phyloP scores from a whole-genome alignment of 2,329 filamentous ascomycete genomes.

The Falciphora oryzae region DNA sequence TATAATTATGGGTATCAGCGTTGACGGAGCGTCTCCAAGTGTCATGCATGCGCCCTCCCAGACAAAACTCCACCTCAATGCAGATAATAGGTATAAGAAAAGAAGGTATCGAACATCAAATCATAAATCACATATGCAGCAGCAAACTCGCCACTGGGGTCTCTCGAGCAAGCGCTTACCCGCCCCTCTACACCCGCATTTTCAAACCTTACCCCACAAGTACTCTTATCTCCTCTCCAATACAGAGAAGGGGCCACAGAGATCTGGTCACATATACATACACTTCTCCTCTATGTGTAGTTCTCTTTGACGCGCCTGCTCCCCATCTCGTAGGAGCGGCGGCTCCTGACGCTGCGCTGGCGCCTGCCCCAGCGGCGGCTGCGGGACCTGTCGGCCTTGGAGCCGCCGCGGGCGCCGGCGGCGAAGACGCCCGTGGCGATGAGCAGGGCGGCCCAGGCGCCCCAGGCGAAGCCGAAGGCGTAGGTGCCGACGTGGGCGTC shows the following conservation, averaged over 20 bases:
- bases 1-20: background rate
- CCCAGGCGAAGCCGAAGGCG: conserved; percentile 75
- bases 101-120: background rate
- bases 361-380: conserved; percentile 34
- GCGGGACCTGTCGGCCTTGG: conserved; percentile 20
- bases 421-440: conserved; percentile 64
- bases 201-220: background rate
- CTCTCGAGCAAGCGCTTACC: no score
- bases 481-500: conserved; percentile 58
- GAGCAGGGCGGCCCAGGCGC: conserved; percentile 59
- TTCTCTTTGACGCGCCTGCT: conserved; percentile 62
- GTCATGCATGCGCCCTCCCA: background rate
- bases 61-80: background rate
- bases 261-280: background rate
- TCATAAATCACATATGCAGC: background rate
- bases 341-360: conserved; percentile 47
- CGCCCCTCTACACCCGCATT: background rate
- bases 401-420: conserved; percentile 49
- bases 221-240: no score
- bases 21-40: no score
- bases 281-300: conserved; percentile 40
- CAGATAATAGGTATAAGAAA: background rate
- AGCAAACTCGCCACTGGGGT: background rate
- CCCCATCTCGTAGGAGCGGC: conserved; percentile 38
- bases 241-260: no score